Conservation (phyloP, 371 early-diverging fungal genomes). For the Umbelopsis sp. region DNA sequence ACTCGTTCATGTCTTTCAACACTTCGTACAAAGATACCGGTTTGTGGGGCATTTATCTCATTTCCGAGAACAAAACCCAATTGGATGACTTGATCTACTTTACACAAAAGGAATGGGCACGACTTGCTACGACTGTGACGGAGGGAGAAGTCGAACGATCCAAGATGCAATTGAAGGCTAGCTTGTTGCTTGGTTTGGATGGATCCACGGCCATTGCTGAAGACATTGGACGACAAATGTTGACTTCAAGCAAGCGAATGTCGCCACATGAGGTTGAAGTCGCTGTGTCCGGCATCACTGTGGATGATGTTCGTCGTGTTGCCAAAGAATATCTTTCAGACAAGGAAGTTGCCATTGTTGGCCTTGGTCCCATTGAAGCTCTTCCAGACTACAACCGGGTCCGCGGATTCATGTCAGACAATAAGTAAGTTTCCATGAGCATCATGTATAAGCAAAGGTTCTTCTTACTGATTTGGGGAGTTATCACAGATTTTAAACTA, state of each 20-base stretch:
- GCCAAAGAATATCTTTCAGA: constrained; percentile 86
- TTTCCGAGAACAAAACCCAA: constrained; percentile 78
- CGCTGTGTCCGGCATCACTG: constrained; percentile 44
- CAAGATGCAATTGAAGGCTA: constrained; percentile 97
- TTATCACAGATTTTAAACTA: too few relatives aligned
- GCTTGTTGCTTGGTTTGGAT: constrained; percentile 87
- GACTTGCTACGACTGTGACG: constrained; percentile 85
- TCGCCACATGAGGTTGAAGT: constrained; percentile 56
- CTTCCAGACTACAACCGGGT: constrained; percentile 90
- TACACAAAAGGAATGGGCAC: constrained; percentile 91
- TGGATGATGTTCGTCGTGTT: constrained; percentile 84
- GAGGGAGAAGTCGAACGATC: constrained; percentile 95
- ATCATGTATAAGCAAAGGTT: background rate
- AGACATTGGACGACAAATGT: constrained; percentile 96
- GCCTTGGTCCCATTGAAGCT: constrained; percentile 86
- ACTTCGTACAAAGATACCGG: constrained; percentile 98
- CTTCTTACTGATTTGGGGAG: too few relatives aligned
- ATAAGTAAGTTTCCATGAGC: constrained; percentile 38
- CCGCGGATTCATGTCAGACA: constrained; percentile 79
- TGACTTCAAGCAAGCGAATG: constrained; percentile 89
- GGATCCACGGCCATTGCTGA: constrained; percentile 94
- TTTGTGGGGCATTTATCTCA: constrained; percentile 94
- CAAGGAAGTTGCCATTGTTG: constrained; percentile 89
- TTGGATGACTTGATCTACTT: constrained; percentile 88
- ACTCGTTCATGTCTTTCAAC: constrained; percentile 98